Evolutionary conservation across 192 early-diverging fungal species (phyloP).

Genomic region (Geosiphon pyriformis): DNA sequence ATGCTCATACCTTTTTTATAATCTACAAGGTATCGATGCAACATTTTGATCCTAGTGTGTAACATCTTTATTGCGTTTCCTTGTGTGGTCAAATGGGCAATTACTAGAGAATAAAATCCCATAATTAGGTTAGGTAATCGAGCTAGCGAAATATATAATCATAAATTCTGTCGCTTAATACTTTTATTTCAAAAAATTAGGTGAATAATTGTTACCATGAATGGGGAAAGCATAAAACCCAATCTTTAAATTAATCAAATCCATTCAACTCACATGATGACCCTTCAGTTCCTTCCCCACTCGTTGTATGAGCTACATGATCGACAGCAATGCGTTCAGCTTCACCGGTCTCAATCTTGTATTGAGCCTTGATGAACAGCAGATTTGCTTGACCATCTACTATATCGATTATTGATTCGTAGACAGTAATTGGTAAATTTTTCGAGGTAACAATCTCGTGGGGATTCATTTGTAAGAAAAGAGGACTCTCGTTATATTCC

Average conservation of each 20-base stretch:
- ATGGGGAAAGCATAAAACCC: too few relatives aligned
- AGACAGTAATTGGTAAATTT: slow-evolving; percentile 70
- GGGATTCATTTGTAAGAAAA: slow-evolving; percentile 70
- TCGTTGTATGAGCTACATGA: slow-evolving; percentile 69
- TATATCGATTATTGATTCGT: slow-evolving; percentile 73
- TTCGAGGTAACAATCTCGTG: slow-evolving; percentile 43
- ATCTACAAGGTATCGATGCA: slow-evolving; percentile 68
- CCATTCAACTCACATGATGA: slow-evolving; percentile 55
- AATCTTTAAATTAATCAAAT: too few relatives aligned
- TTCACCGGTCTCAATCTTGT: slow-evolving; percentile 79
- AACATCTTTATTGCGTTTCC: slow-evolving; percentile 81
- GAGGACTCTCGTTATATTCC: slow-evolving; percentile 65
- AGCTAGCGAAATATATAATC: too few relatives aligned
- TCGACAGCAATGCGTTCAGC: slow-evolving; percentile 86
- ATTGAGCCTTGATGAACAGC: slow-evolving; percentile 58
- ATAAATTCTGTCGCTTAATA: too few relatives aligned
- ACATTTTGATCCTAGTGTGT: slow-evolving; percentile 58
- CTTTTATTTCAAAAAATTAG: too few relatives aligned
- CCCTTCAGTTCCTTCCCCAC: slow-evolving; percentile 46
- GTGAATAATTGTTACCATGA: too few relatives aligned
- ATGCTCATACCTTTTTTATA: slow-evolving; percentile 51
- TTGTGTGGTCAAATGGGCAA: slow-evolving; percentile 65
- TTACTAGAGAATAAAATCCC: slow-evolving; percentile 47
- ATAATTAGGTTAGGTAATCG: too few relatives aligned
- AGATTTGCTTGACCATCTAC: slow-evolving; percentile 49